Conservation (phyloP, 2,329 filamentous ascomycete genomes). For the Diaporthe sp. region DNA sequence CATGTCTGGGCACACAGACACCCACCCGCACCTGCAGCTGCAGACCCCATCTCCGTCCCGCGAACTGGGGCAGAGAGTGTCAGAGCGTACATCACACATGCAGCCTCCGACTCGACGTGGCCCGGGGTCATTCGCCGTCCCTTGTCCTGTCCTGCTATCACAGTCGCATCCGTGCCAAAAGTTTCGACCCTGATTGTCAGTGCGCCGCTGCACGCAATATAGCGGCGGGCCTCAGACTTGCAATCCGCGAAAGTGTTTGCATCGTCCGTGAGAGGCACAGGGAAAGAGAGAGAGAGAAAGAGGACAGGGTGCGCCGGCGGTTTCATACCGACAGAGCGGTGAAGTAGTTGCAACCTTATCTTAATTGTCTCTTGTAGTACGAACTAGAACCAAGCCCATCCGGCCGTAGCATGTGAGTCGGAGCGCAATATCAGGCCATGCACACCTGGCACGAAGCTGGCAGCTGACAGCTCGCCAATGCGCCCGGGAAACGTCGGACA, state of each 20-base stretch:
- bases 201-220: constrained; percentile 17
- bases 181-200: neutral
- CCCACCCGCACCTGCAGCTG: constrained; percentile 15
- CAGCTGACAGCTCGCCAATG: constrained; percentile 17
- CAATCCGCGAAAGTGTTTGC: constrained; percentile 28
- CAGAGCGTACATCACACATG: constrained; percentile 26
- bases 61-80: constrained; percentile 21
- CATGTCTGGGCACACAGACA: constrained; percentile 28
- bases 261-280: constrained; percentile 5
- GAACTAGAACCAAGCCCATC: neutral
- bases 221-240: constrained; percentile 18
- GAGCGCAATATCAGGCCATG: neutral
- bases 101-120: constrained; percentile 21
- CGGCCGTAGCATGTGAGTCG: constrained; percentile 9
- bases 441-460: neutral
- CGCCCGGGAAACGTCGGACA: neutral
- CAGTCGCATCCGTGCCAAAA: constrained; percentile 29
- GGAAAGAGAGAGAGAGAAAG: too few relatives aligned
- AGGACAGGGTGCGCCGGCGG: neutral
- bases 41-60: constrained; percentile 25
- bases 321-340: constrained; percentile 31
- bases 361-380: constrained; percentile 12
- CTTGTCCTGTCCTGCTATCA: constrained; percentile 19
- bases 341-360: constrained; percentile 19
- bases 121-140: constrained; percentile 21